Percentiles rank a stretch among this genome's conserved stretches.
These are phyloP conservation scores for Stevia rebaudiana DNA, from an alignment of 140 eudicot genomes.

Conservation along the genomic window DNA sequence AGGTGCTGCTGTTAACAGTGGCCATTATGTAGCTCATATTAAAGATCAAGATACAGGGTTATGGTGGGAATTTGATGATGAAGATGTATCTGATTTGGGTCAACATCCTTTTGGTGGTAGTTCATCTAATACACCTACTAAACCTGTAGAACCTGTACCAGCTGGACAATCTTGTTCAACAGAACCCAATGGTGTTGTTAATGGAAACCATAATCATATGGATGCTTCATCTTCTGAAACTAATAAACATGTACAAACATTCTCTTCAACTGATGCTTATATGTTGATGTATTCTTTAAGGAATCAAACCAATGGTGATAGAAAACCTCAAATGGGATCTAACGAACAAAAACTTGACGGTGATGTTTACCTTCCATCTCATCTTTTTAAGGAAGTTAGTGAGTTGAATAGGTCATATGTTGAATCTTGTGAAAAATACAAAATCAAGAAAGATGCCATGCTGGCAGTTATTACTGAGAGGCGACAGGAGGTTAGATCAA, in stretches of 20 bases:
- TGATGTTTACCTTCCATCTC: constrained; percentile 53
- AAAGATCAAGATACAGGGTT: constrained; percentile 74
- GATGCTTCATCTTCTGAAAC: constrained; percentile 30
- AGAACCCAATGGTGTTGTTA: constrained; percentile 26
- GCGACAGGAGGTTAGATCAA: constrained; percentile 76
- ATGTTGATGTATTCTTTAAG: constrained; percentile 86
- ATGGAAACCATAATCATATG: constrained; percentile 43
- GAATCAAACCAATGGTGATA: constrained; percentile 33
- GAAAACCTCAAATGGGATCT: constrained; percentile 19
- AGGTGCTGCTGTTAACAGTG: constrained; percentile 92
- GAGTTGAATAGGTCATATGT: constrained; percentile 44
- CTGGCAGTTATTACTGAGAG: constrained; percentile 54
- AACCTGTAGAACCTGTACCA: constrained; percentile 34
- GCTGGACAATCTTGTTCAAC: constrained; percentile 29
- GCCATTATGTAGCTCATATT: constrained; percentile 93
- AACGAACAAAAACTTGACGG: constrained; percentile 28
- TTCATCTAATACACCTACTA: constrained; percentile 39
- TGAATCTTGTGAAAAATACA: constrained; percentile 62
- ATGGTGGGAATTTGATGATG: constrained; percentile 99
- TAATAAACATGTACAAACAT: constrained; percentile 38
- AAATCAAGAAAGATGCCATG: constrained; percentile 49
- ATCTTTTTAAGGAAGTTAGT: constrained; percentile 59
- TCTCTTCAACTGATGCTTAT: constrained; percentile 87
- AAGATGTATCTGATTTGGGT: constrained; percentile 73
- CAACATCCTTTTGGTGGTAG: constrained; percentile 73